Evolutionary conservation across 2,329 filamentous ascomycete species (phyloP), one percentile per base, ranked within the genome.

Genomic region (Phyllosticta citribraziliensis): DNA sequence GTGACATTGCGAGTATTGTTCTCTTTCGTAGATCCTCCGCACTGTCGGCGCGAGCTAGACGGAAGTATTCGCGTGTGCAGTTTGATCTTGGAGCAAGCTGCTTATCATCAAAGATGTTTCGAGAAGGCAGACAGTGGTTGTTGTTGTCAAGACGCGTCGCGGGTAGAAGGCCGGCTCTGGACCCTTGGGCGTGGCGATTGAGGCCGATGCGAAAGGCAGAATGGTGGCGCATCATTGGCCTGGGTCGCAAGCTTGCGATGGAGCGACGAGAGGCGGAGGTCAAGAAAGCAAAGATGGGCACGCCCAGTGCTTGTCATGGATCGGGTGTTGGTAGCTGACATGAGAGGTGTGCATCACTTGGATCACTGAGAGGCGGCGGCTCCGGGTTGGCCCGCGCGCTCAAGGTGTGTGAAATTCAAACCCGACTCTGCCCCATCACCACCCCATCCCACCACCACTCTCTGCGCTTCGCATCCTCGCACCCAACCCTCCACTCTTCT

Each of bases 401-500:
- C 27, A 54, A 27, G 52, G 25, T 59, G 57, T 53, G 19, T 53
- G 59, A 61, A 61, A 61, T 57, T 61, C 59, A 54, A n/a, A 56
- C 54, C 47, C 55, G 47, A 54, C 55, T 33, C 24, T 24, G 19
- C 47, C 47, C 47, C 59, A 57, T 57, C 59, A 52, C 54, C 50
- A 35, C 59, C 56, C 51, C 55, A 61, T 55, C 59, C 59, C 55
- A 61, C 55, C 27, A 57, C 47, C 55, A n/a, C 59, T 51, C 59
- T 14, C 54, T 35, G 50, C 54, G 35, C 47, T 55, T 56, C 55
- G 30, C 52, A 53, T 53, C 47, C 59, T 40, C 59, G 24, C 40
- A 22, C 50, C 12, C 30, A 30, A 47, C 59, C 27, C 27, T 35
- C 58, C 40, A 47, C 40, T 47, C 40, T 47, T 24, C 52, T 20